Conservation (phyloP, 768 basidiomycete species). For the Rubroboletus pulcherrimus region DNA sequence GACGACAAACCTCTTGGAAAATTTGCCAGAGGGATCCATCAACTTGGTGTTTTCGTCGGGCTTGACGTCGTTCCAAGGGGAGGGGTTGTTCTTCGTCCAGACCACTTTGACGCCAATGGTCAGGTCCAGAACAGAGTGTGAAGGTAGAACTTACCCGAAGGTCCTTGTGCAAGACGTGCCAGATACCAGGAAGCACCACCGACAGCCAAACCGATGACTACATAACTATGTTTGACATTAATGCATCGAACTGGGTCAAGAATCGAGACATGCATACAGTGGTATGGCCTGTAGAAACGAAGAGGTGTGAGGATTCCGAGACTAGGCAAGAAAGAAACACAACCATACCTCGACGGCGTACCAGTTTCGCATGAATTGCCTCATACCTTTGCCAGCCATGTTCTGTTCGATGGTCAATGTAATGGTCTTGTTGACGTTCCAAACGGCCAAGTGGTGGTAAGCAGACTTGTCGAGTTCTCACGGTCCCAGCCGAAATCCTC, state of each 20-base stretch:
- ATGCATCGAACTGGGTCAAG: conserved; percentile 1
- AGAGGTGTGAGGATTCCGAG: not conserved
- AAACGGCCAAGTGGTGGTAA: not conserved
- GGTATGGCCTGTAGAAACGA: conserved; percentile 41
- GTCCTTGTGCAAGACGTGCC: conserved; percentile 56
- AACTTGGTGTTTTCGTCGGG: conserved; percentile 74
- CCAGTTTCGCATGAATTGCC: conserved; percentile 38
- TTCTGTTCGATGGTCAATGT: conserved; percentile 4
- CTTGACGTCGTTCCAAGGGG: conserved; percentile 84
- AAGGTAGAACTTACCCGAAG: conserved; percentile 39
- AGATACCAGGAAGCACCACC: conserved; percentile 68
- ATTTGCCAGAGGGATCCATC: conserved; percentile 64
- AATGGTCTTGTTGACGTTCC: not conserved
- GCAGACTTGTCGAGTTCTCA: conserved; percentile 5
- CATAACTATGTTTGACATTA: conserved; percentile 36
- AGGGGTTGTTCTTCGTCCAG: conserved; percentile 72
- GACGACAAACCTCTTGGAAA: conserved; percentile 54
- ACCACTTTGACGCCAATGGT: conserved; percentile 36
- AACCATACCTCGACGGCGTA: conserved; percentile 42
- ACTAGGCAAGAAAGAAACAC: not conserved
- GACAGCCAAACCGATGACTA: conserved; percentile 46
- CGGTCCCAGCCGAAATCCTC: conserved; percentile 15
- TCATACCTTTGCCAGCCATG: conserved; percentile 26
- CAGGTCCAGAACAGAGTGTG: not conserved
- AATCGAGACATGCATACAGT: conserved; percentile 34